Evolutionary conservation across 805 yeast genomes (phyloP).

Genomic region (Sugiyamaella americana): DNA sequence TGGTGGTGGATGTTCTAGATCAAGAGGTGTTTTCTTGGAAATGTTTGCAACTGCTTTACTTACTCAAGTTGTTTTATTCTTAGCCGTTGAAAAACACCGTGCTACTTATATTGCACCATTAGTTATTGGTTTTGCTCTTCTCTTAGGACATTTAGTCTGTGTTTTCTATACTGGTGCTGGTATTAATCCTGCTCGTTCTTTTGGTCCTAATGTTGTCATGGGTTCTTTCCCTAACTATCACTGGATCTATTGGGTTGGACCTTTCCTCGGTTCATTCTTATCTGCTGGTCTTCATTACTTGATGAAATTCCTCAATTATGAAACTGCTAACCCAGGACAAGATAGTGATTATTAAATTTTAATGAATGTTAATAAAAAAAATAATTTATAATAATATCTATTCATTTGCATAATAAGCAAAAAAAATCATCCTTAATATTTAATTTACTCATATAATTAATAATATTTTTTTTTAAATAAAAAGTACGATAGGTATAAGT

Average conservation of each 20-base stretch:
- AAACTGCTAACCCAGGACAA: slow-evolving; percentile 64
- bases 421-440: too few relatives aligned
- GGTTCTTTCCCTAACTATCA: slow-evolving; percentile 70
- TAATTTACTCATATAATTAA: too few relatives aligned
- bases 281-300: slow-evolving; percentile 64
- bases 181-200: slow-evolving; percentile 82
- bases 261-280: slow-evolving; percentile 61
- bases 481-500: too few relatives aligned
- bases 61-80: slow-evolving; percentile 69
- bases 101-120: slow-evolving; percentile 77
- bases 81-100: slow-evolving; percentile 77
- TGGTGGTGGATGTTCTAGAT: slow-evolving; percentile 64
- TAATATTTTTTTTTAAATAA: too few relatives aligned
- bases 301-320: slow-evolving; percentile 60
- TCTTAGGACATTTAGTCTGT: slow-evolving; percentile 74
- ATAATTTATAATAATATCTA: too few relatives aligned
- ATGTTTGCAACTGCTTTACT: slow-evolving; percentile 71
- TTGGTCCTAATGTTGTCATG: slow-evolving; percentile 77
- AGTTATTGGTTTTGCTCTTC: slow-evolving; percentile 74
- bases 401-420: too few relatives aligned
- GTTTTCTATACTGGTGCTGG: slow-evolving; percentile 89
- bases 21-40: slow-evolving; percentile 76
- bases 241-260: slow-evolving; percentile 95
- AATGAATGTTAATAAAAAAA: too few relatives aligned
- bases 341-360: too few relatives aligned